A percentile compares a stretch with the other conserved stretches of the same genome.
Conservation (phyloP, 2,329 filamentous ascomycete genomes). For the Phaeophleospora eucalypticola region DNA sequence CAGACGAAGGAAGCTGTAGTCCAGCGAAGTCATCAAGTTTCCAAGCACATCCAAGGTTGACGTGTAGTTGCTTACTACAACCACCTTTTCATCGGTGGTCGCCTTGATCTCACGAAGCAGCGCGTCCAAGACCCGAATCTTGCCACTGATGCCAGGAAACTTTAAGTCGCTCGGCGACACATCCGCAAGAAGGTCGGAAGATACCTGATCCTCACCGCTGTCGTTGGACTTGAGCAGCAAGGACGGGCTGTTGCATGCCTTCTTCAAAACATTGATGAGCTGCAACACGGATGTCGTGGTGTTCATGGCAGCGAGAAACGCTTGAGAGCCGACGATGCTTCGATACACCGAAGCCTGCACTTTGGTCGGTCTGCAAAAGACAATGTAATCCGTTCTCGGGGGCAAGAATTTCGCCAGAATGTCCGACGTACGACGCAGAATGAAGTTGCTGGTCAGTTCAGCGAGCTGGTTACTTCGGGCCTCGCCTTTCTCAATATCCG, state of each 20-base stretch:
- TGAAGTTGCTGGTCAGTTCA: slow-evolving; percentile 59
- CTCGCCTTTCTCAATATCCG: slow-evolving; percentile 62
- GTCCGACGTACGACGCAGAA: slow-evolving; percentile 62
- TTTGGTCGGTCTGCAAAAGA: slow-evolving; percentile 61
- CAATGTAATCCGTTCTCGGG: slow-evolving; percentile 63
- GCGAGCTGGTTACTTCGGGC: slow-evolving; percentile 59
- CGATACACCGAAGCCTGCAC: slow-evolving; percentile 60
- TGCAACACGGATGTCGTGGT: slow-evolving; percentile 61
- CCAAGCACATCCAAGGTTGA: slow-evolving; percentile 65
- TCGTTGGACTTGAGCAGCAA: slow-evolving; percentile 51
- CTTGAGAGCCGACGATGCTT: slow-evolving; percentile 59
- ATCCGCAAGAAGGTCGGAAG: slow-evolving; percentile 29
- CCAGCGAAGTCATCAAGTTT: slow-evolving; percentile 56
- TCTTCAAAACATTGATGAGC: slow-evolving; percentile 69
- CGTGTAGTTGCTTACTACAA: slow-evolving; percentile 73
- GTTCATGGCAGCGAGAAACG: slow-evolving; percentile 59
- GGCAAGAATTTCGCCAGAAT: slow-evolving; percentile 64
- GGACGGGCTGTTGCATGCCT: slow-evolving; percentile 68
- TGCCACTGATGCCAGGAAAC: slow-evolving; percentile 57
- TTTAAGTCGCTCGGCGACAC: slow-evolving; percentile 55
- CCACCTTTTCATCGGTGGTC: slow-evolving; percentile 64
- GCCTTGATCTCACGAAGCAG: slow-evolving; percentile 59
- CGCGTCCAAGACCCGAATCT: slow-evolving; percentile 63
- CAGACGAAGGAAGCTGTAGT: slow-evolving; percentile 61
- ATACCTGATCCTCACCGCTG: slow-evolving; percentile 36